Base-by-base conservation (phyloP, 495 filamentous ascomycete species). In the Aspergillus haitiensis region DNA sequence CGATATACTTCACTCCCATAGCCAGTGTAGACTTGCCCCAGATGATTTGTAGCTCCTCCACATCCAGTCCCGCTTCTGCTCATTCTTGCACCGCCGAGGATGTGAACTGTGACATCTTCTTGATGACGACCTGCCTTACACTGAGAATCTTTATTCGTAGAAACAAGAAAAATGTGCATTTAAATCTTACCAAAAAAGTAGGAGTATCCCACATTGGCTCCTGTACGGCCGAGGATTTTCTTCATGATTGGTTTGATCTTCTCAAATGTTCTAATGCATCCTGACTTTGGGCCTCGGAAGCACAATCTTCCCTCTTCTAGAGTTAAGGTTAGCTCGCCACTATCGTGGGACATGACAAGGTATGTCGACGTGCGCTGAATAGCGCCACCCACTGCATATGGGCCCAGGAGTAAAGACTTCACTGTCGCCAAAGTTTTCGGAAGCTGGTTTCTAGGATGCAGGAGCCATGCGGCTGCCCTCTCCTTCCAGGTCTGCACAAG, bases 291-390 rank as follows among this genome's bases (percentile, higher is more conserved):
- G 2, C 49, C 63, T 34, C 60, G 52, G 7, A 64, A 13, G 33
- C 10, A 40, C 21, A 61, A 10, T 9, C 47, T 27, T 39, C 87
- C 83, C 48, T 84, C 71, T 63, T 86, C 72, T 16, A 89, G 64
- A 4, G 79, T 81, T 48, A 89, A 61, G 8, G 79, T 79, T 3
- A 82, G 81, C 71, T 89, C 81, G 68, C 88, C 86, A 50, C 80
- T 84, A 61, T 88, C 87, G 61, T 89, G 86, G 7, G 80, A 84
- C 87, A 90, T 89, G 58, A 88, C 80, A n/a, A 89, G 73, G 70
- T 88, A 89, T 7, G 84, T 76, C 63, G 87, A 82, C 0, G 85
- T 90, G 54, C 71, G 80, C 62, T 82, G 81, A 1, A 86, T 65
- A 31, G 80, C 79, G 12, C 85, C 82, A 36, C 78, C 76, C 16